Base-by-base conservation (phyloP, 345 rosid species). In the Diplotaxis tenuifolia region DNA sequence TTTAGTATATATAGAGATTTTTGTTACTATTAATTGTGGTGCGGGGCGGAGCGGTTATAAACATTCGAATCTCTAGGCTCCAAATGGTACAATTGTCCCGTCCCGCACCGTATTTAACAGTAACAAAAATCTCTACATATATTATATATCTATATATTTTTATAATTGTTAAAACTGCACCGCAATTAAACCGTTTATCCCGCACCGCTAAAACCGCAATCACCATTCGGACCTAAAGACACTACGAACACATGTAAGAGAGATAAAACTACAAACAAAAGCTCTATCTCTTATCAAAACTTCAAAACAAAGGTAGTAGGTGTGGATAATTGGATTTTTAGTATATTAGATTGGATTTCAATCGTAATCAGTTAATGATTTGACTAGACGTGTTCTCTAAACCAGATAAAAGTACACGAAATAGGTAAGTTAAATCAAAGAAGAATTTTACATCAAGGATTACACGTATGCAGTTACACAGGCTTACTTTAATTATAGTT, bases 391-490 rank as follows among this genome's bases (percentile, higher is more conserved):
- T 11, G 64, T 23, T 56, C 18, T 6, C 9, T 18, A 27, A 58
- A 42, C 74, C 25, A 70, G 22, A 59, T 14, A 59, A 40, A 57
- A 9, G 42, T 69, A 57, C 19, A 42, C 66, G 42, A 3, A 18
- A 20, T 16, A 6, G 9, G 29, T 65, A 66, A 70, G 45, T 58
- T 2, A 58, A 58, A 42, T 27, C 45, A 70, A 68, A 56, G 55
- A 69, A 42, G 57, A 28, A 40, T 25, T 57, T 21, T n/a, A 70
- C 74, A 42, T 59, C 42, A 27, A 69, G n/a, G 28, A 10, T 25
- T 68, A 54, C 22, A 49, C 5, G 22, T 55, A 21, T 67, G 4
- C 4, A 42, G 10, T 23, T 65, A 50, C 14, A 2, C n/a, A n/a
- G 15, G n/a, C 10, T 54, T 25, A 40, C 47, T 53, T 54, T 21